phyloP scores from a whole-genome alignment of 2,329 filamentous ascomycete species.

The Fusarium liriodendri region DNA sequence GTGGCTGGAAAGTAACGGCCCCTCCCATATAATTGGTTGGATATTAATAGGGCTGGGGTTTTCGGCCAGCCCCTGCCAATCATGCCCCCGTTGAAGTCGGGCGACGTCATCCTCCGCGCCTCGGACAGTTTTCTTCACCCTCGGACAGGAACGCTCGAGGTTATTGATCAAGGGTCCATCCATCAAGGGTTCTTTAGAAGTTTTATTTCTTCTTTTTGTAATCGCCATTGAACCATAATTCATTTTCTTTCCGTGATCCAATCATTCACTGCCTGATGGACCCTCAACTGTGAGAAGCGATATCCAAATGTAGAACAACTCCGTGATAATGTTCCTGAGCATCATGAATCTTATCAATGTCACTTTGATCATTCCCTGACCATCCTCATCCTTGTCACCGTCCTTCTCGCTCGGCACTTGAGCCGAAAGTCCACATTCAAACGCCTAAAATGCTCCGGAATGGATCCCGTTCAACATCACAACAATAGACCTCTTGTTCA shows the following conservation, averaged over 20 bases:
- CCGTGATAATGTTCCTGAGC: slow-evolving; percentile 33
- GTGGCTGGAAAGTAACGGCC: slow-evolving; percentile 33
- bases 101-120: slow-evolving; percentile 36
- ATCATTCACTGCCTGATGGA: not conserved
- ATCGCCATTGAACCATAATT: not conserved
- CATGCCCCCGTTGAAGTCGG: slow-evolving; percentile 6
- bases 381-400: not conserved
- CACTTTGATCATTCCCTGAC: not conserved
- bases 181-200: not conserved
- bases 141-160: not conserved
- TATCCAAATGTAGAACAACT: slow-evolving; percentile 1
- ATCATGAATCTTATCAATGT: slow-evolving; percentile 21
- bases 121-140: not conserved
- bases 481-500: not conserved
- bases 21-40: slow-evolving; percentile 17
- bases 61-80: slow-evolving; percentile 33
- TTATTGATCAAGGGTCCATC: slow-evolving; percentile 6
- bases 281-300: not conserved
- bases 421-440: not conserved
- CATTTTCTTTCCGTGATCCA: not conserved
- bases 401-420: not conserved
- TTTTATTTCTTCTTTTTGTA: not conserved
- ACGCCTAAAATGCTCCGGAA: not conserved
- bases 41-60: slow-evolving; percentile 41
- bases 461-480: not conserved